Evolutionary conservation across 176 grass and related monocot species (phyloP).

Genomic region (Olyra latifolia): DNA sequence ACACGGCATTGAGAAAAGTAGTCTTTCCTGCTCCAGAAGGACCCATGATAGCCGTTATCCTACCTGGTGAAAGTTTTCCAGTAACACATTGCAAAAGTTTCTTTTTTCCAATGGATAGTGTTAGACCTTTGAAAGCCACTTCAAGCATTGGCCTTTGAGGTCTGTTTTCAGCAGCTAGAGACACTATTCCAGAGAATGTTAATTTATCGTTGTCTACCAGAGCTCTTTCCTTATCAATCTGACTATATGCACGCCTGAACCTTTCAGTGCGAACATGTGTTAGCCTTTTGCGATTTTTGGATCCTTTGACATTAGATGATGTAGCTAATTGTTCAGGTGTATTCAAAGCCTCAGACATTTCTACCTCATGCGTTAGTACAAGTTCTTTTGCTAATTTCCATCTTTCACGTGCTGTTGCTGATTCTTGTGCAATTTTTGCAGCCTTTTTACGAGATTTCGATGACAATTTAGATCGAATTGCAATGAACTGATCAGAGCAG

Average conservation of each 20-base stretch:
- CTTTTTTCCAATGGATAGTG: conserved; percentile 60
- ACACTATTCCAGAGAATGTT: conserved; percentile 50
- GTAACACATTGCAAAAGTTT: conserved; percentile 73
- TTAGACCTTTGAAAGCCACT: conserved; percentile 67
- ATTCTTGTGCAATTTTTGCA: conserved; percentile 53
- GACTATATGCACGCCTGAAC: conserved; percentile 54
- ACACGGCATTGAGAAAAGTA: conserved; percentile 78
- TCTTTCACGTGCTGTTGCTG: conserved; percentile 55
- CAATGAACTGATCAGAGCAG: conserved; percentile 57
- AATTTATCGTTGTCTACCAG: conserved; percentile 41
- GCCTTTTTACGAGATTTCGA: conserved; percentile 68
- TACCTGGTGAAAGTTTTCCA: conserved; percentile 68
- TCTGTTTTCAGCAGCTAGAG: conserved; percentile 47
- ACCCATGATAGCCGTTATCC: conserved; percentile 74
- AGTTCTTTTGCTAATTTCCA: conserved; percentile 68
- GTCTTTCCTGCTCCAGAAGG: conserved; percentile 88
- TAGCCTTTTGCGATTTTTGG: conserved; percentile 38
- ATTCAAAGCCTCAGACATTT: conserved; percentile 22
- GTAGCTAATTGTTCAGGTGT: conserved; percentile 33
- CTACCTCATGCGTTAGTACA: conserved; percentile 37
- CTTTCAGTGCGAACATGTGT: conserved; percentile 47
- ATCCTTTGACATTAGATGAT: conserved; percentile 41
- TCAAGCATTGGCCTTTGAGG: conserved; percentile 56
- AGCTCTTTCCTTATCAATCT: conserved; percentile 53
- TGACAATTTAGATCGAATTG: conserved; percentile 41